Evolutionary conservation across 345 rosid species (phyloP).

Genomic region (Melaleuca quinquenervia): DNA sequence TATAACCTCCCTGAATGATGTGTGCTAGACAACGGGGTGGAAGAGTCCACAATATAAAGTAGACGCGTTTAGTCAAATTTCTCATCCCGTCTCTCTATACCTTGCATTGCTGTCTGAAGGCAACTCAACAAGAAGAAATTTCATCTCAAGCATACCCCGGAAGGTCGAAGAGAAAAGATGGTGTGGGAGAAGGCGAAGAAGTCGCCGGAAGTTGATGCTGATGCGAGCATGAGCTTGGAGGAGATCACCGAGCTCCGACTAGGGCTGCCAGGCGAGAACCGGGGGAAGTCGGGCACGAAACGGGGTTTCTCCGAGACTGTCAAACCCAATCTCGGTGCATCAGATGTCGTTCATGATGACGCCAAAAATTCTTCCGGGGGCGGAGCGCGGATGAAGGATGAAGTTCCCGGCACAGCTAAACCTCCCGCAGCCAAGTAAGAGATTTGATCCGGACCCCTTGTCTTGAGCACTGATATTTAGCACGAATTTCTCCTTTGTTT

Average conservation of each 20-base stretch:
- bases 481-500: background rate
- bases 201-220: conserved; percentile 14
- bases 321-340: background rate
- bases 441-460: background rate
- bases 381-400: background rate
- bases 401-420: conserved; percentile 6
- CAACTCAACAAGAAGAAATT: background rate
- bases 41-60: background rate
- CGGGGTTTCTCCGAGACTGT: conserved; percentile 21
- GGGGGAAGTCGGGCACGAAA: conserved; percentile 24
- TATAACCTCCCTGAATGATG: background rate
- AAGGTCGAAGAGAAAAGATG: background rate
- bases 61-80: background rate
- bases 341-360: background rate
- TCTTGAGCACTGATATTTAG: background rate
- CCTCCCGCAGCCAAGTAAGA: conserved; percentile 26
- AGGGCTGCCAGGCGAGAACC: conserved; percentile 41
- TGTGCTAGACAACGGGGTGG: background rate
- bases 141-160: background rate
- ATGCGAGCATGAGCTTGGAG: conserved; percentile 16
- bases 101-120: background rate
- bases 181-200: background rate
- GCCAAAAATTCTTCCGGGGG: background rate
- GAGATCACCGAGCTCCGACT: conserved; percentile 46
- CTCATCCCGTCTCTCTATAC: background rate